Evolutionary conservation across 2,329 filamentous ascomycete species (phyloP).

Genomic region (Neofusicoccum sp.): DNA sequence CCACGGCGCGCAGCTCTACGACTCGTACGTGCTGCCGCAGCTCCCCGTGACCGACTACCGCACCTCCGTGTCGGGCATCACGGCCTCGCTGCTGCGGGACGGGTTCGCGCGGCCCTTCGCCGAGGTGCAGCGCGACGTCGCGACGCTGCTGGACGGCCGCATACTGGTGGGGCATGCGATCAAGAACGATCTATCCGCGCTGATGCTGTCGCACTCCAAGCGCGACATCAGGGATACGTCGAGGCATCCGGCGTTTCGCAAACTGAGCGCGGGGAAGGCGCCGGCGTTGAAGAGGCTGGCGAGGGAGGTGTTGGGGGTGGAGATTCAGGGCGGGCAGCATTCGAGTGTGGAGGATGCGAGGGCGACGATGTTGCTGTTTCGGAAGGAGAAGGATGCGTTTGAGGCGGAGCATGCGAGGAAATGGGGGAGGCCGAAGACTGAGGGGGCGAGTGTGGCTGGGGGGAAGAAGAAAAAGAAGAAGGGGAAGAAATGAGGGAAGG

Average conservation of each 20-base stretch:
- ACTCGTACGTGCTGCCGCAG: slow-evolving; percentile 80
- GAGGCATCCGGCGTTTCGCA: slow-evolving; percentile 70
- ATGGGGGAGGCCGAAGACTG: slow-evolving; percentile 40
- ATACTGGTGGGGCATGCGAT: slow-evolving; percentile 83
- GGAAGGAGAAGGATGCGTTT: slow-evolving; percentile 78
- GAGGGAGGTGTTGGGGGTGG: slow-evolving; percentile 55
- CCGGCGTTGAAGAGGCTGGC: slow-evolving; percentile 64
- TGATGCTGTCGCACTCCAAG: slow-evolving; percentile 75
- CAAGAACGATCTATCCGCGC: slow-evolving; percentile 70
- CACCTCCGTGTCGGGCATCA: slow-evolving; percentile 80
- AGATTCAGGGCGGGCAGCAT: slow-evolving; percentile 61
- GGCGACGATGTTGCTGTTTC: slow-evolving; percentile 85
- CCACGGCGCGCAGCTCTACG: slow-evolving; percentile 88
- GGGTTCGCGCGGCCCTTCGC: slow-evolving; percentile 58
- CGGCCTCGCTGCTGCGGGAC: slow-evolving; percentile 66
- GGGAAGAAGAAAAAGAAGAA: slow-evolving; percentile 36
- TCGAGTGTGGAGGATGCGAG: slow-evolving; percentile 73
- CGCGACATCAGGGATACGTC: slow-evolving; percentile 83
- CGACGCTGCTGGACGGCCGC: slow-evolving; percentile 64
- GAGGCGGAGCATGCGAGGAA: slow-evolving; percentile 74
- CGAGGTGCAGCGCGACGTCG: slow-evolving; percentile 72
- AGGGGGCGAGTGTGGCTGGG: slow-evolving; percentile 25
- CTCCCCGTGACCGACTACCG: slow-evolving; percentile 86
- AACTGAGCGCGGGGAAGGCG: slow-evolving; percentile 65
- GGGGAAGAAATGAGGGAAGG: slow-evolving; percentile 37